These are phyloP conservation scores for Persicaria tinctoria DNA, from an alignment of 148 eudicot species.

Conservation along the genomic window DNA sequence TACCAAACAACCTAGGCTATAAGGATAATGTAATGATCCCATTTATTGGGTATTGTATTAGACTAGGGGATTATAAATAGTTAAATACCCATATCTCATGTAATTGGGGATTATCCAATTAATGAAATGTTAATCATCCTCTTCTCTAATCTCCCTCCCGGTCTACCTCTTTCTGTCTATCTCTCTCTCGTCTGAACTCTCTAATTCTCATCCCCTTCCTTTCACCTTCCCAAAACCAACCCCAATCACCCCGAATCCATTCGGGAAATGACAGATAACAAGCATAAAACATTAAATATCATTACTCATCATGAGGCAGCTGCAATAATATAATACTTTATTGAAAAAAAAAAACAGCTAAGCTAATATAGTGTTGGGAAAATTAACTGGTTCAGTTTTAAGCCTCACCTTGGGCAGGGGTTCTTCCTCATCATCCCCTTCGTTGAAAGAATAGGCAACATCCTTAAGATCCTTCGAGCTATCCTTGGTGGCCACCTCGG, in stretches of 20 bases:
- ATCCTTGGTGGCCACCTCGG: constrained; percentile 38
- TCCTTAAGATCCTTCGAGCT: constrained; percentile 77
- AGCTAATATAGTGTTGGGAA: not conserved
- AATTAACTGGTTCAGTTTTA: not conserved
- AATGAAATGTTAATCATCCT: too few species aligned
- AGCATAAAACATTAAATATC: not conserved
- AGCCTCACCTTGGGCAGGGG: constrained; percentile 31
- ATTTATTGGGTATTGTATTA: too few species aligned
- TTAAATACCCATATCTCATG: too few species aligned
- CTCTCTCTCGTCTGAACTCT: too few species aligned
- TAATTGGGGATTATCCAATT: too few species aligned
- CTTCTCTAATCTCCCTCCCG: too few species aligned
- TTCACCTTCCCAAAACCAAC: too few species aligned
- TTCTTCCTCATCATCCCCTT: constrained; percentile 57
- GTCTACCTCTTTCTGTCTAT: too few species aligned
- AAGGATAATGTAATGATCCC: not conserved
- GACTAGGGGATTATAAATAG: too few species aligned
- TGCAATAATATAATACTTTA: not conserved
- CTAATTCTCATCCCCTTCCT: too few species aligned
- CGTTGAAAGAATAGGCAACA: constrained; percentile 79
- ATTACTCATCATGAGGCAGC: not conserved
- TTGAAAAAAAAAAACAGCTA: too few species aligned
- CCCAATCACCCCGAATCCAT: too few species aligned
- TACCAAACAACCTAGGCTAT: not conserved
- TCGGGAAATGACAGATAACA: not conserved